Conservation (phyloP, 2,329 filamentous ascomycete genomes). For the Didymella segeticola region DNA sequence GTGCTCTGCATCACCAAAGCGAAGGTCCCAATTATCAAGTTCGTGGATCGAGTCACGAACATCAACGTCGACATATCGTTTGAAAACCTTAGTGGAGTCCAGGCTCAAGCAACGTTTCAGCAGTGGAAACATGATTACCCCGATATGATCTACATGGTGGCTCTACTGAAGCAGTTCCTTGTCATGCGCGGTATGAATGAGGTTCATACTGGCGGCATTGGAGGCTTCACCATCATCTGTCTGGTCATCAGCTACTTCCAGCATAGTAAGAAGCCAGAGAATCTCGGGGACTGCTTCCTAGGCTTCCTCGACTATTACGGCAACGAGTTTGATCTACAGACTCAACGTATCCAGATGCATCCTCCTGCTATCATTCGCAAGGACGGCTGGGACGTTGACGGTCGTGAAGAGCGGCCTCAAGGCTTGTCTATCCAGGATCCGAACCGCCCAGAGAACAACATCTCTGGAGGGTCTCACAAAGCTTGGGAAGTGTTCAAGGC, state of each 20-base stretch:
- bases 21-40: constrained; percentile 92
- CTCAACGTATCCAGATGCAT: constrained; percentile 73
- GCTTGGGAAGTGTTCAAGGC: constrained; percentile 70
- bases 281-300: constrained; percentile 82
- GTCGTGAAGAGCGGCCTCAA: constrained; percentile 49
- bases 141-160: constrained; percentile 83
- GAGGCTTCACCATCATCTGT: constrained; percentile 93
- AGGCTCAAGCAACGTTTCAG: constrained; percentile 80
- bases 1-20: constrained; percentile 72
- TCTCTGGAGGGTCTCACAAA: constrained; percentile 82
- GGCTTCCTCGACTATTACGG: constrained; percentile 92
- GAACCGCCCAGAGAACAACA: constrained; percentile 84
- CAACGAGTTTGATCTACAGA: constrained; percentile 74
- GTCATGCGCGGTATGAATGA: constrained; percentile 91
- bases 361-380: constrained; percentile 80
- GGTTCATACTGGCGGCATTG: constrained; percentile 87
- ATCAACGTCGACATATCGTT: constrained; percentile 93
- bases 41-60: constrained; percentile 76
- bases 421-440: constrained; percentile 91
- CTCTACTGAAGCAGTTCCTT: constrained; percentile 90
- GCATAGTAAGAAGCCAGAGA: constrained; percentile 62
- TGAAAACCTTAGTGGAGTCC: constrained; percentile 83
- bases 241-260: constrained; percentile 86
- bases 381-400: constrained; percentile 36
- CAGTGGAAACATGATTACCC: constrained; percentile 81